phyloP scores from a whole-genome alignment of 1,139 yeast genomes.

The Diutina ranongensis region DNA sequence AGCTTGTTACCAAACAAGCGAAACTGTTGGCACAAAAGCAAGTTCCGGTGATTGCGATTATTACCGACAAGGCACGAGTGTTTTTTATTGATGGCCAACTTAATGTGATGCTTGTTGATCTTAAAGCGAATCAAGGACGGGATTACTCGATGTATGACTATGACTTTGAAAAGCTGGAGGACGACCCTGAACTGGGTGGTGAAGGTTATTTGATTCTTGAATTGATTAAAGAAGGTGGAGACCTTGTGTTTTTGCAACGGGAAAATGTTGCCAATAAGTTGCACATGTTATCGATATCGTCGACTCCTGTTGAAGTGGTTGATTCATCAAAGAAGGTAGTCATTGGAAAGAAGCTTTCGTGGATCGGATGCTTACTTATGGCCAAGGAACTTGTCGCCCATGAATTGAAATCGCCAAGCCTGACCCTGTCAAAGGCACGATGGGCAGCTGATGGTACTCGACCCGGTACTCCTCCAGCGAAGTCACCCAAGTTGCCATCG shows the following conservation, averaged over 20 bases:
- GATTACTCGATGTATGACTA: slow-evolving; percentile 71
- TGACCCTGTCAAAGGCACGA: neutral
- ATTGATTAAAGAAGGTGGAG: slow-evolving; percentile 42
- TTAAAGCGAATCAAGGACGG: slow-evolving; percentile 40
- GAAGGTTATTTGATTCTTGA: slow-evolving; percentile 57
- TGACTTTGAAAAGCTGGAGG: slow-evolving; percentile 40
- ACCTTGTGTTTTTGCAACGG: slow-evolving; percentile 46
- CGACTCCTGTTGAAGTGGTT: slow-evolving; percentile 26
- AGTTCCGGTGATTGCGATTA: slow-evolving; percentile 33
- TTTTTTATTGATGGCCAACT: slow-evolving; percentile 28
- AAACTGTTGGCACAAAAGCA: slow-evolving; percentile 22
- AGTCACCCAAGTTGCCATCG: neutral
- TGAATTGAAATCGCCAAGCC: slow-evolving; percentile 10
- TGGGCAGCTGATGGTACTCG: neutral
- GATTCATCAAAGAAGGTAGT: slow-evolving; percentile 23
- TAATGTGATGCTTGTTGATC: slow-evolving; percentile 31
- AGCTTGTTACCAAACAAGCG: slow-evolving; percentile 29
- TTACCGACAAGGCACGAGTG: slow-evolving; percentile 35
- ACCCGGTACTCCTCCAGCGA: neutral
- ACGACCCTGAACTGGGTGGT: slow-evolving; percentile 28
- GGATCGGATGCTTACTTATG: slow-evolving; percentile 39
- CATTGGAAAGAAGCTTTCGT: slow-evolving; percentile 29
- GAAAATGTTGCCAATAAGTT: slow-evolving; percentile 16
- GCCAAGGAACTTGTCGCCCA: slow-evolving; percentile 32
- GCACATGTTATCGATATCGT: slow-evolving; percentile 10